phyloP scores from a whole-genome alignment of 306 rosid genomes.

The Neltuma alba region DNA sequence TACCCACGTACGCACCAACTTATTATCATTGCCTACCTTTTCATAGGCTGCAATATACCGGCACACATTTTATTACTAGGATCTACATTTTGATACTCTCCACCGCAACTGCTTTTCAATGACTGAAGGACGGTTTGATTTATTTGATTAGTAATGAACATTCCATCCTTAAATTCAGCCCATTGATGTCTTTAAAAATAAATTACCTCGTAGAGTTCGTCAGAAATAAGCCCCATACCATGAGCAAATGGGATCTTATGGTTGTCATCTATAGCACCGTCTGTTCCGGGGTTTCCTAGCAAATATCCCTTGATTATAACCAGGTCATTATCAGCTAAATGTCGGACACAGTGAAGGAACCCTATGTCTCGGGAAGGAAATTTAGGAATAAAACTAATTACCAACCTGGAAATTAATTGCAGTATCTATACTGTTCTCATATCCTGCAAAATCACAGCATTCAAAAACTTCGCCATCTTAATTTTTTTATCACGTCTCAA shows the following conservation, averaged over 20 bases:
- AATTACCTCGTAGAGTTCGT: conserved; percentile 49
- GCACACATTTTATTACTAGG: conserved; percentile 36
- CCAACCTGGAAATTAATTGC: conserved; percentile 48
- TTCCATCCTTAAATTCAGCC: not conserved
- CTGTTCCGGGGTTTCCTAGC: conserved; percentile 45
- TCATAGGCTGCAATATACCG: conserved; percentile 5
- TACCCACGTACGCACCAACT: not conserved
- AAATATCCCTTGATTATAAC: conserved; percentile 44
- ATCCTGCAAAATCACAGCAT: conserved; percentile 33
- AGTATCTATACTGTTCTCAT: conserved; percentile 32
- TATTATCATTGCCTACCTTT: conserved; percentile 2
- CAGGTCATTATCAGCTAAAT: not conserved
- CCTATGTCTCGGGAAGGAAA: not conserved
- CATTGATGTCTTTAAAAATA: not conserved
- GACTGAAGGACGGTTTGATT: conserved; percentile 32
- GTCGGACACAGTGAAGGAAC: not conserved
- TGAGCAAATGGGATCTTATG: conserved; percentile 25
- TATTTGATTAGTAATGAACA: not conserved
- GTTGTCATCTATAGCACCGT: not conserved
- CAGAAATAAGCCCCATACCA: conserved; percentile 50
- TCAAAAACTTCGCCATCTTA: not conserved
- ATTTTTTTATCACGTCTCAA: not conserved
- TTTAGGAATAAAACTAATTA: not conserved
- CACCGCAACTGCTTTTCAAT: conserved; percentile 38
- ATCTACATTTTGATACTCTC: conserved; percentile 32